A percentile compares a stretch with the other conserved stretches of the same genome.
These are phyloP conservation scores for Microcyclosporella mali DNA, from an alignment of 2,329 filamentous ascomycete species.

Conservation along the genomic window DNA sequence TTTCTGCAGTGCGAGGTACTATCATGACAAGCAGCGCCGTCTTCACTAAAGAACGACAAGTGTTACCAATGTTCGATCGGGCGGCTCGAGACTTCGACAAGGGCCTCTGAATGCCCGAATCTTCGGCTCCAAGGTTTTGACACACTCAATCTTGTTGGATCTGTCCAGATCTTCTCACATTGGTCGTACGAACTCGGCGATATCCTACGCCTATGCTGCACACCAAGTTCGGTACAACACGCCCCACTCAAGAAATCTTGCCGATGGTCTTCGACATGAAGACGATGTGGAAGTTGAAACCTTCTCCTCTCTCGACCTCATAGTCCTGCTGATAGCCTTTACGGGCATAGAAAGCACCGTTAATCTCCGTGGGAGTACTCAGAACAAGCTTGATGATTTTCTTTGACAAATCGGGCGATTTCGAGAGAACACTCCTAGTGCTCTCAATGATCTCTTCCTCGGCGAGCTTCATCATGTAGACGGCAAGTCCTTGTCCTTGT, in stretches of 20 bases:
- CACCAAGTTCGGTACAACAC: no score
- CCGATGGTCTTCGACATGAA: conserved; percentile 9
- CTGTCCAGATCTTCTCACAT: no score
- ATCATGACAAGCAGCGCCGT: conserved; percentile 4
- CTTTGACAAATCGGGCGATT: background rate
- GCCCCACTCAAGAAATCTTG: no score
- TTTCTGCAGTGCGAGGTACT: conserved; percentile 2
- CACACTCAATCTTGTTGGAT: no score
- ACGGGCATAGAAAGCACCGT: conserved; percentile 9
- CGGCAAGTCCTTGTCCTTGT: conserved; percentile 12
- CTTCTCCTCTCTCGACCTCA: conserved; percentile 11
- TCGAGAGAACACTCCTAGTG: background rate
- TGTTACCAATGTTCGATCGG: no score
- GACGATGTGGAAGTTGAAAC: conserved; percentile 12
- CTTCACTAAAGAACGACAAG: no score
- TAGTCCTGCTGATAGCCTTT: conserved; percentile 14
- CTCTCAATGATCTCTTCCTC: conserved; percentile 9
- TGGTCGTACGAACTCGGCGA: no score
- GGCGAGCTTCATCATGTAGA: conserved; percentile 9
- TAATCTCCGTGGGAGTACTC: conserved; percentile 12
- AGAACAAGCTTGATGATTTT: conserved; percentile 10
- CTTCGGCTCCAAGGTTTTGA: no score
- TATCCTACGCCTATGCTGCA: no score
- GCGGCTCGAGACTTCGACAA: no score
- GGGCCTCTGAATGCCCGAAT: no score